Evolutionary conservation across 768 basidiomycete genomes (phyloP).

Genomic region (Mycena amicta): DNA sequence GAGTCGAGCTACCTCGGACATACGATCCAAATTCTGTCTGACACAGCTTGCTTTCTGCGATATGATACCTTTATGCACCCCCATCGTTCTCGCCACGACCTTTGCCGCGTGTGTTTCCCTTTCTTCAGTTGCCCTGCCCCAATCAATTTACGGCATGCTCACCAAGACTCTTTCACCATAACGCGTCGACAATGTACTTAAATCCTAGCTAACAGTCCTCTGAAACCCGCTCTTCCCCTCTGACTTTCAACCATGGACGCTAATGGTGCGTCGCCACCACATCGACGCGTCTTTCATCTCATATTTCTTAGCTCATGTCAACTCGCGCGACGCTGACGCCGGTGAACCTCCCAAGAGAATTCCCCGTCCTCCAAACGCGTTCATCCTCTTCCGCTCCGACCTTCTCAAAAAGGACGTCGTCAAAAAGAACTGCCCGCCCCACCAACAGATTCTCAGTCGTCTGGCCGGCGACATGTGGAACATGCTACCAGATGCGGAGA

Average conservation of each 20-base stretch:
- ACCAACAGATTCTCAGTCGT: conserved; percentile 74
- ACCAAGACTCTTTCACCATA: not conserved
- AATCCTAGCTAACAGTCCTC: not conserved
- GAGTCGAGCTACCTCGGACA: conserved; percentile 76
- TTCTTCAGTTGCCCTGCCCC: too few relatives aligned
- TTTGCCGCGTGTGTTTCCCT: too few relatives aligned
- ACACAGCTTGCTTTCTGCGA: conserved; percentile 5
- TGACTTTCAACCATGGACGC: not conserved
- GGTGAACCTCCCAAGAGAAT: too few relatives aligned
- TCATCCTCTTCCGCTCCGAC: conserved; percentile 79
- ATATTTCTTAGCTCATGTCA: not conserved
- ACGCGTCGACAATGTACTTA: conserved; percentile 3
- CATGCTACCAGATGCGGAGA: conserved; percentile 48
- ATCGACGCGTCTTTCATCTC: not conserved
- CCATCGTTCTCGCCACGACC: too few relatives aligned
- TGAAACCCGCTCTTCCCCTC: not conserved
- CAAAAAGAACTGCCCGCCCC: conserved; percentile 53
- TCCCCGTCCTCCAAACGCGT: conserved; percentile 80
- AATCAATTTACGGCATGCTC: too few relatives aligned
- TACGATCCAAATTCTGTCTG: conserved; percentile 27
- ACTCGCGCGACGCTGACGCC: too few relatives aligned
- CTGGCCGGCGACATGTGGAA: conserved; percentile 75
- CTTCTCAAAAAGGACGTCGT: conserved; percentile 54
- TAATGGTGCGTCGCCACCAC: not conserved
- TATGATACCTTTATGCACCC: not conserved